Conservation (phyloP, 768 basidiomycete genomes). For the Xerocomellus chrysenteron region DNA sequence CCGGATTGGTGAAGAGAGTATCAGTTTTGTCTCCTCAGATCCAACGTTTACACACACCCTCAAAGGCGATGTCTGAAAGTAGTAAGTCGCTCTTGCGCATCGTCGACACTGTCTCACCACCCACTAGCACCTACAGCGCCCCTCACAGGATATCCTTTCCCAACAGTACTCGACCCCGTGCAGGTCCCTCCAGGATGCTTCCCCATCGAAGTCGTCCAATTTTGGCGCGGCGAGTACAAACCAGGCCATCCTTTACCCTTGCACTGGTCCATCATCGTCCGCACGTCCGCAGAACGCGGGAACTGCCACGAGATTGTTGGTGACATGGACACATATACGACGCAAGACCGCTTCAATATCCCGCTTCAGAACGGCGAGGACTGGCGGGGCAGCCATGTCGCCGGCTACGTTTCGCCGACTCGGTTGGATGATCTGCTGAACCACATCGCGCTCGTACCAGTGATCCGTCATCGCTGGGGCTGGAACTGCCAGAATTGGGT, state of each 20-base stretch:
- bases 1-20: background rate
- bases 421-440: conserved; percentile 16
- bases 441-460: conserved; percentile 18
- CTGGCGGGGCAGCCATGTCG: conserved; percentile 28
- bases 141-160: background rate
- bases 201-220: conserved; percentile 29
- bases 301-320: conserved; percentile 32
- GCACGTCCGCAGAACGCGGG: conserved; percentile 16
- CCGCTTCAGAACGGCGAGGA: conserved; percentile 7
- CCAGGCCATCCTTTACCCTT: conserved; percentile 17
- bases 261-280: conserved; percentile 31
- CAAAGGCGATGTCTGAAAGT: conserved; percentile 2
- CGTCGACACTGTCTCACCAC: background rate
- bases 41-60: background rate
- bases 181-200: conserved; percentile 14
- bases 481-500: conserved; percentile 34
- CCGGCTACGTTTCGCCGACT: conserved; percentile 22
- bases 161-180: conserved; percentile 15
- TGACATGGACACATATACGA: conserved; percentile 22
- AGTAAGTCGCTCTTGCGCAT: background rate
- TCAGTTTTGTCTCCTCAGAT: background rate
- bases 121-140: background rate
- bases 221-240: conserved; percentile 27
- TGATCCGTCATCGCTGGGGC: conserved; percentile 11
- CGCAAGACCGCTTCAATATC: conserved; percentile 15